A percentile compares a stretch with the other conserved stretches of the same genome.
These are phyloP conservation scores for Massospora cicadina DNA, from an alignment of 371 early-diverging fungal genomes.

Conservation along the genomic window DNA sequence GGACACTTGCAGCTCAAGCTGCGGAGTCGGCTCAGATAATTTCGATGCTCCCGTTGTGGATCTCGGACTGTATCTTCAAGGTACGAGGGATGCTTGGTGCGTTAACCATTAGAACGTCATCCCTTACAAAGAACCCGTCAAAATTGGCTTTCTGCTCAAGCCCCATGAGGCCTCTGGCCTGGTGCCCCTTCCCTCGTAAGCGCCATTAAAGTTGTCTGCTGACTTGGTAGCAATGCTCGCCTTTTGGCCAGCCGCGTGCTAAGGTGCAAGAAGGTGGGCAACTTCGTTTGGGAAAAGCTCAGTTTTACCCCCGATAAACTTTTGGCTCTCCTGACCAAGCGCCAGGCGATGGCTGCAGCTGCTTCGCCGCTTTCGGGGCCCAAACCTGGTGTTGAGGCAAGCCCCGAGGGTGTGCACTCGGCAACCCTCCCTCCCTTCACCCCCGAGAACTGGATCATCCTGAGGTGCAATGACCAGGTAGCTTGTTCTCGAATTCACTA, in stretches of 20 bases:
- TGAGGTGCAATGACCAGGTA: slow-evolving; percentile 55
- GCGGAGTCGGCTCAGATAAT: slow-evolving; percentile 25
- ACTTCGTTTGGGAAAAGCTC: slow-evolving; percentile 67
- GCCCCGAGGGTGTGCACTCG: neutral
- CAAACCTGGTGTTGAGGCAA: neutral
- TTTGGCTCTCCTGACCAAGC: neutral
- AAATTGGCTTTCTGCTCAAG: slow-evolving; percentile 60
- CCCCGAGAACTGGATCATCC: slow-evolving; percentile 23
- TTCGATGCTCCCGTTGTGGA: slow-evolving; percentile 33
- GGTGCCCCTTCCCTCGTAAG: neutral
- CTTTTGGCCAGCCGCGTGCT: slow-evolving; percentile 72
- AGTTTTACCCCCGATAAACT: slow-evolving; percentile 19
- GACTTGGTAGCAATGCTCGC: slow-evolving; percentile 46
- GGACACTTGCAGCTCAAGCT: slow-evolving; percentile 36
- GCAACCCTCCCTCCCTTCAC: slow-evolving; percentile 5
- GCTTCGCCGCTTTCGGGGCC: neutral
- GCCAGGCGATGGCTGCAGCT: neutral
- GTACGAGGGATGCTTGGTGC: slow-evolving; percentile 15
- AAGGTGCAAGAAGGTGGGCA: slow-evolving; percentile 58
- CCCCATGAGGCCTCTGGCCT: slow-evolving; percentile 37
- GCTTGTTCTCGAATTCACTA: neutral
- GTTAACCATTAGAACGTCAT: slow-evolving; percentile 28
- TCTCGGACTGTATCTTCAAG: slow-evolving; percentile 36
- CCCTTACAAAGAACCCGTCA: slow-evolving; percentile 50
- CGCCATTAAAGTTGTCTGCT: slow-evolving; percentile 17